phyloP scores from a whole-genome alignment of 2,329 filamentous ascomycete species.

The Metarhizium album region DNA sequence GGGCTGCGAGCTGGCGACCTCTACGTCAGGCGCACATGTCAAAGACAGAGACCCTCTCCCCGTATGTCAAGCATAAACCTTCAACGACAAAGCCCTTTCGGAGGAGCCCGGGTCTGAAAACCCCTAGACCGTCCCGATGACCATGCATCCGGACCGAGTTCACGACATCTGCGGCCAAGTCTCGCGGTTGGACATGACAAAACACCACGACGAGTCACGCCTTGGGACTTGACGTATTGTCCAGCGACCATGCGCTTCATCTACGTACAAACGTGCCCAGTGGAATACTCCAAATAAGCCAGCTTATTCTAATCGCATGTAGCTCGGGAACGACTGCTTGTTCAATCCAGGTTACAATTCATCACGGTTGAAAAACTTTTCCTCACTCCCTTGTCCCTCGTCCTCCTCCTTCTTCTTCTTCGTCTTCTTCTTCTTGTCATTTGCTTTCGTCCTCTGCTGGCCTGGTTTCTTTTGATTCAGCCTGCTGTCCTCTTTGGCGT shows the following conservation, averaged over 20 bases:
- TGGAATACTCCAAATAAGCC: neutral
- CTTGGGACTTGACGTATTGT: neutral
- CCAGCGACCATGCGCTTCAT: neutral
- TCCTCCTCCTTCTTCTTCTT: constrained; percentile 4
- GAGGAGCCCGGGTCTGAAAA: too few relatives aligned
- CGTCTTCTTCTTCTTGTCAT: constrained; percentile 7
- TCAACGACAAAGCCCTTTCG: too few relatives aligned
- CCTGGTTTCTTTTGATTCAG: neutral
- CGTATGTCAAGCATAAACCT: too few relatives aligned
- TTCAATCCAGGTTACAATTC: constrained; percentile 4
- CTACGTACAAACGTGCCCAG: neutral
- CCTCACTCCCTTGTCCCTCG: constrained; percentile 32
- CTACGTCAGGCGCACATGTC: too few relatives aligned
- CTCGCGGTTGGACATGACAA: too few relatives aligned
- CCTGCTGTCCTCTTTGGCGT: neutral
- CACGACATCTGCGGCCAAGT: too few relatives aligned
- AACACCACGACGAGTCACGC: too few relatives aligned
- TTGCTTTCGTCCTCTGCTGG: neutral
- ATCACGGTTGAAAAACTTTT: constrained; percentile 34
- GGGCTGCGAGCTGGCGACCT: too few relatives aligned
- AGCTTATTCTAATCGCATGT: neutral
- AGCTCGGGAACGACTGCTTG: neutral
- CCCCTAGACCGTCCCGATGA: too few relatives aligned
- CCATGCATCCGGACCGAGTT: too few relatives aligned
- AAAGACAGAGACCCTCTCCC: too few relatives aligned